phyloP scores from a whole-genome alignment of 2,329 filamentous ascomycete genomes.

The Penicillium expansum region DNA sequence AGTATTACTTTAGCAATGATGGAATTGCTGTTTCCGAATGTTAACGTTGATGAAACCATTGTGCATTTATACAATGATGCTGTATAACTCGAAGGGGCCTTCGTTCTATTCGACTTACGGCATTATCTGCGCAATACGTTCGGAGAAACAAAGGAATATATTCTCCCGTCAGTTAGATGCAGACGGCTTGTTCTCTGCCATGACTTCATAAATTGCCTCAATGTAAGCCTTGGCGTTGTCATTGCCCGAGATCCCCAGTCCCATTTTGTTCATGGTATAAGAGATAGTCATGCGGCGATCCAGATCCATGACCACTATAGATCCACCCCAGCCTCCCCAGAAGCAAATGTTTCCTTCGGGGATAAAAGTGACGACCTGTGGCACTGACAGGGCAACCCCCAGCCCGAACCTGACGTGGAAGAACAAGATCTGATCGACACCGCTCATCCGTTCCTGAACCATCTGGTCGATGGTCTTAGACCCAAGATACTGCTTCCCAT shows the following conservation, averaged over 20 bases:
- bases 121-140: background rate
- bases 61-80: no score
- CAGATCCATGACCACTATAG: conserved; percentile 45
- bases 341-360: conserved; percentile 37
- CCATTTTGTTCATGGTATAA: conserved; percentile 51
- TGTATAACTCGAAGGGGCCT: no score
- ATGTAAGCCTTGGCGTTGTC: conserved; percentile 30
- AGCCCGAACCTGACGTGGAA: conserved; percentile 42
- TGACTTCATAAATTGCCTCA: conserved; percentile 31
- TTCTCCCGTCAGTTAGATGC: background rate
- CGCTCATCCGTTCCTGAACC: conserved; percentile 45
- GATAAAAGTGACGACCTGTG: conserved; percentile 24
- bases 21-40: background rate
- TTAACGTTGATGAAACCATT: background rate
- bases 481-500: conserved; percentile 41
- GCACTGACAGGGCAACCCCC: conserved; percentile 41
- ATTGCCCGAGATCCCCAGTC: conserved; percentile 29
- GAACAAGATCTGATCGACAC: conserved; percentile 42
- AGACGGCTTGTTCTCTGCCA: background rate
- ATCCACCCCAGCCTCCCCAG: conserved; percentile 51
- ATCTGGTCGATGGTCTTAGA: conserved; percentile 46
- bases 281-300: conserved; percentile 44
- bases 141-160: background rate
- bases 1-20: background rate
- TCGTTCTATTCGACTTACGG: background rate